phyloP scores from a whole-genome alignment of 495 filamentous ascomycete genomes.

The Amorphotheca resinae region DNA sequence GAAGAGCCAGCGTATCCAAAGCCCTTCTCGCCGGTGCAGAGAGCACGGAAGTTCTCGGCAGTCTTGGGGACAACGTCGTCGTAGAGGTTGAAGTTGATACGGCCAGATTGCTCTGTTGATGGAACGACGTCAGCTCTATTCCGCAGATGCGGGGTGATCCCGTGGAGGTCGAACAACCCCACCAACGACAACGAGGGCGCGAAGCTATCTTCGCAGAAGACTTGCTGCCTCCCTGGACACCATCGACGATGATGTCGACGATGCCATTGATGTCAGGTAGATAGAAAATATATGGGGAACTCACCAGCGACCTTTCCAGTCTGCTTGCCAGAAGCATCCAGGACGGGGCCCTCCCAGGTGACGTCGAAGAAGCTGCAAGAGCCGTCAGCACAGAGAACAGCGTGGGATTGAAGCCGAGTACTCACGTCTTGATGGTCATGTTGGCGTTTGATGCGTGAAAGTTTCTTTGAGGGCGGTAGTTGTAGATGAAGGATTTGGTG shows the following conservation, averaged over 20 bases:
- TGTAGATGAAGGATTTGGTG: conserved; percentile 14
- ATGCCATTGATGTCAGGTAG: conserved; percentile 10
- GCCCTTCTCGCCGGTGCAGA: conserved; percentile 90
- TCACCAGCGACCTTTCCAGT: conserved; percentile 50
- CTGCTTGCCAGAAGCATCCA: conserved; percentile 41
- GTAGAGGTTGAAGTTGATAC: conserved; percentile 85
- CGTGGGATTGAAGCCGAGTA: background rate
- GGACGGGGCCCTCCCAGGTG: conserved; percentile 52
- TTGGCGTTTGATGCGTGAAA: conserved; percentile 51
- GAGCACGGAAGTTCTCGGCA: conserved; percentile 82
- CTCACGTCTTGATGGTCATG: conserved; percentile 48
- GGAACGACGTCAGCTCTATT: conserved; percentile 14
- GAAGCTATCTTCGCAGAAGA: background rate
- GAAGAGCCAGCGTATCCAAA: conserved; percentile 43
- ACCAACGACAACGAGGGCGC: conserved; percentile 3
- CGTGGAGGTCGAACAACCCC: background rate
- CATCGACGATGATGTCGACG: conserved; percentile 7
- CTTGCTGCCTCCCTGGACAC: background rate
- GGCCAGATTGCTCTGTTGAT: conserved; percentile 52
- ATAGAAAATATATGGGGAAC: conserved; percentile 21
- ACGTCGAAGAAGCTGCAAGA: conserved; percentile 46
- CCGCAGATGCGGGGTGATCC: background rate
- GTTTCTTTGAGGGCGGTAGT: conserved; percentile 9
- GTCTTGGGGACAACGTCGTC: conserved; percentile 83
- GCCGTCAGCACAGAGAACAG: conserved; percentile 2